Base-by-base conservation (phyloP, 306 rosid genomes). In the Acacia confusa region DNA sequence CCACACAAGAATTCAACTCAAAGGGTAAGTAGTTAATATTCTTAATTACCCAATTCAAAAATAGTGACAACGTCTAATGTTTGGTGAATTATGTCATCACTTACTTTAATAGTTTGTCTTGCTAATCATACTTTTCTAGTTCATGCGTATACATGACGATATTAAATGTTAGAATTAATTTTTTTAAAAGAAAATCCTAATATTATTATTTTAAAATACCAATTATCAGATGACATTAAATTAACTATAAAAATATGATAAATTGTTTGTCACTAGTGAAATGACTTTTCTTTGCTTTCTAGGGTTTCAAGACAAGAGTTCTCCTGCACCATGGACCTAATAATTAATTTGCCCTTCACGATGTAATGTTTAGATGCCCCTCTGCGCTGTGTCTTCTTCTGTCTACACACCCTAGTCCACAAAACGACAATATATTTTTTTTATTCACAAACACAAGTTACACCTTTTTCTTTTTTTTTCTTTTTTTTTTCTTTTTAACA, bases 21-120 rank as follows among this genome's bases (percentile, higher is more conserved):
- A 84, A 79, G 69, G 73, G 84, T 84, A 44, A 90, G 87, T 85
- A 76, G 30, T 34, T 77, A 57, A 25, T 69, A 79, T 68, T 47
- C 81, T 87, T 44, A 79, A 47, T 84, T 87, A 14, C 78, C 41
- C 20, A 63, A 28, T 76, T 70, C 77, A 63, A 20, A 12, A 74
- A 77, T 45, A 60, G 20, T 22, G 41, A 58, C 41, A 28, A 77
- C 38, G 36, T 64, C 3, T 27, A 24, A 24, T 71, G 75, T 71
- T 40, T 24, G 11, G 24, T 70, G 25, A 70, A 43, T 44, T 43
- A 70, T 48, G 38, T 24, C 28, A 43, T 44, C 28, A 43, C 38
- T 14, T 13, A 13, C 36, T 25, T 70, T 43, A 24, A 43, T 11
- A 40, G n/a, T 24, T 68, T 40, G 52, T 22, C 17, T 15, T 25